Evolutionary conservation across 768 basidiomycete species (phyloP), one percentile per base, ranked within the genome.

Genomic region (Exidia glandulosa): DNA sequence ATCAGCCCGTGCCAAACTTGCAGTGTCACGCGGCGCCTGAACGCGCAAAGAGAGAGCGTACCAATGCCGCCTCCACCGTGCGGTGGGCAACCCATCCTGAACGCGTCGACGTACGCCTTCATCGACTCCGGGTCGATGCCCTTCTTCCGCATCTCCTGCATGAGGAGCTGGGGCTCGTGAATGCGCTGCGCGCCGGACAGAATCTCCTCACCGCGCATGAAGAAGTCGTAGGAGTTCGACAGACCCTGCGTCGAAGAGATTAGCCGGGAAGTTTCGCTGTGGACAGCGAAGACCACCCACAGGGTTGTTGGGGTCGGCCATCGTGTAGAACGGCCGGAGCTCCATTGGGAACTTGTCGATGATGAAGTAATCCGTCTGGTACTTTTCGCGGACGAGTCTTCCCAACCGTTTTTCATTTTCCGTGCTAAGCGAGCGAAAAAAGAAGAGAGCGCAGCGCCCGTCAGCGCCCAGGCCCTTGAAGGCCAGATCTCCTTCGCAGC

Each of bases 151-250:
- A 98, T 97, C 73, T 89, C 83, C 74, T 90, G 82, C 57, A 77
- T 78, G 62, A 98, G 83, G 58, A 97, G 76, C 12, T 74, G 73
- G 4, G 96, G 82, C 65, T 97, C 93, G 74, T 99, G 96, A 59
- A 98, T 86, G 73, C 96, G 93, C 72, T 99, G 96, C 30, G 95
- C 96, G 16, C 96, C 96, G 3, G 95, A 97, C 41, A 98, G 80
- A 68, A 99, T 98, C 73, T 99, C 96, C 74, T 99, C 94, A 12
- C 96, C 96, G 32, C 96, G 84, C 95, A 99, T 97, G 82, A 99
- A 98, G 76, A 99, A 98, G 75, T 99, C 96, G 73, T 98, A 99
- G 27, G 96, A 98, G 74, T 98, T 98, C 57, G 96, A 97, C 41
- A 96, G 77, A 7, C 83, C 85, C 88, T 94, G 67, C 25, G 10